Base-by-base conservation (phyloP, 257 asterid genomes). In the Capsicum baccatum region DNA sequence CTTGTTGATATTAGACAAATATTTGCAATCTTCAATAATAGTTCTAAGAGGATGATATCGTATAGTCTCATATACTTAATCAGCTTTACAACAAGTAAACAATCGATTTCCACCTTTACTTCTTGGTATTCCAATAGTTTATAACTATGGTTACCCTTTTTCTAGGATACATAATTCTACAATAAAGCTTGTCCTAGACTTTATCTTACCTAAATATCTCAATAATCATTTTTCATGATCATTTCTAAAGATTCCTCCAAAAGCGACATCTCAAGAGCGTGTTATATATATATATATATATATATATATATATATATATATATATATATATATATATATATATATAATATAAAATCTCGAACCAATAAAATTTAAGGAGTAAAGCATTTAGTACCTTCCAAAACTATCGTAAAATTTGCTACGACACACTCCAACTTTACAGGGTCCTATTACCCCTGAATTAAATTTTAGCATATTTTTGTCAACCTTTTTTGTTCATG, bases 231-330 rank as follows among this genome's bases (percentile, higher is more conserved):
- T 21, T 63, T 21, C 0, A 0, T 11, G 9, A 63, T 63, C 9
- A 64, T 64, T 2, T 26, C 0, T 14, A 5, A 11, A 21, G 13
- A 5, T 12, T 26, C 17, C 11, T 63, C 44, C 3, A 63, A 64
- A 64, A 26, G 13, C 0, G 0, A 11, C 0, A 11, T 26, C 2
- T 26, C 2, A 1, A 64, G 2, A 5, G 0, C 0, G 17, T 26
- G 9, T 64, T 9, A 1, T 26, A 26, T 26, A 26, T 26, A 26
- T 26, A 26, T 26, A n/a, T n/a, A n/a, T n/a, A n/a, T n/a, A n/a
- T n/a, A n/a, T n/a, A n/a, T n/a, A n/a, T n/a, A n/a, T n/a, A n/a
- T n/a, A n/a, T n/a, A n/a, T n/a, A n/a, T n/a, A n/a, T n/a, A n/a
- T n/a, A n/a, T n/a, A n/a, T n/a, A n/a, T n/a, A n/a, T n/a, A n/a